Percentiles rank a stretch among this genome's conserved stretches.
These are phyloP conservation scores for Mortierella sp. DNA, from an alignment of 371 early-diverging fungal genomes.

Conservation along the genomic window DNA sequence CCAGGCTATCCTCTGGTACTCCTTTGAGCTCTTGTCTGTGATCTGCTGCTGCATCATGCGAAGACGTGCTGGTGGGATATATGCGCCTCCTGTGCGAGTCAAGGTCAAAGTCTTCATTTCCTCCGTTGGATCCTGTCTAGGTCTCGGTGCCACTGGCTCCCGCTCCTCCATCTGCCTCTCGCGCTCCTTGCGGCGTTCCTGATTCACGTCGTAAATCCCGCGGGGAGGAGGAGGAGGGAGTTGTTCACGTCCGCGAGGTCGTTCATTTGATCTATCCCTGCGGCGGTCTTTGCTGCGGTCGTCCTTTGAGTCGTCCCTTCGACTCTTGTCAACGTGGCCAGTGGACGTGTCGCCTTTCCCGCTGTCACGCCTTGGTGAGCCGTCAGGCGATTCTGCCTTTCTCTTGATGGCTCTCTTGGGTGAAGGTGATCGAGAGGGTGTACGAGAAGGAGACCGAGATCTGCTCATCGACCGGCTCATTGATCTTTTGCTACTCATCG, in stretches of 20 bases:
- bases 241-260: background rate
- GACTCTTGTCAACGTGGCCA: conserved; percentile 14
- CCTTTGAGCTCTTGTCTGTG: conserved; percentile 80
- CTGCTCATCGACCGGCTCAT: conserved; percentile 28
- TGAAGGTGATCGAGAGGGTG: conserved; percentile 33
- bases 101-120: conserved; percentile 47
- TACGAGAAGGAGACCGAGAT: conserved; percentile 30
- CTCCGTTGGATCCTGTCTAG: conserved; percentile 40
- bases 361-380: conserved; percentile 34
- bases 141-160: conserved; percentile 34
- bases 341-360: conserved; percentile 7
- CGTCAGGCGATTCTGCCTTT: conserved; percentile 36
- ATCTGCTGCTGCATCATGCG: conserved; percentile 87
- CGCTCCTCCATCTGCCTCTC: conserved; percentile 58
- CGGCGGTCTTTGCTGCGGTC: conserved; percentile 28
- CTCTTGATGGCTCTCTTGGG: conserved; percentile 28
- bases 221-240: conserved; percentile 15
- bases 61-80: conserved; percentile 93
- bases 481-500: conserved; percentile 41
- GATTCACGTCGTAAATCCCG: conserved; percentile 32
- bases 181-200: conserved; percentile 55
- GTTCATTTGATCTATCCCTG: conserved; percentile 20
- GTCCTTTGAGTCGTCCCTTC: conserved; percentile 29
- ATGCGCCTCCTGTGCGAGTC: conserved; percentile 84
- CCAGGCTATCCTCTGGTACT: conserved; percentile 94